Conservation (phyloP, 345 rosid genomes). For the Pistacia vera region DNA sequence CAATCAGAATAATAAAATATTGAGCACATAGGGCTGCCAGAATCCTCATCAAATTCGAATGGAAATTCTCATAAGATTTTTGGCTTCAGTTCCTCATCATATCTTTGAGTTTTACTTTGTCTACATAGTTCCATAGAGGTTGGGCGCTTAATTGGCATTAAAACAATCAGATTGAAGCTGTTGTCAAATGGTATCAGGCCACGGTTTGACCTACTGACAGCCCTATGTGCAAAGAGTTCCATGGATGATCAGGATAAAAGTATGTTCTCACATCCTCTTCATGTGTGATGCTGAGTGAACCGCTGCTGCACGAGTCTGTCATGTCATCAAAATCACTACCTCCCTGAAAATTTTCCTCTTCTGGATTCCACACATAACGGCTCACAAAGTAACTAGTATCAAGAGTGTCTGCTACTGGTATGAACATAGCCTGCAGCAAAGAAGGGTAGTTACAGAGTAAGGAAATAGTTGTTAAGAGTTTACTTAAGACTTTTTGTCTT, state of each 20-base stretch:
- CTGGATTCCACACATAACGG: slow-evolving; percentile 89
- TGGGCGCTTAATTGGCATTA: neutral
- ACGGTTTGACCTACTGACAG: neutral
- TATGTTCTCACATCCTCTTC: slow-evolving; percentile 70
- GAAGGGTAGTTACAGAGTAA: slow-evolving; percentile 15
- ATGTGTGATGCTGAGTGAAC: slow-evolving; percentile 64
- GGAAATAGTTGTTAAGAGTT: neutral
- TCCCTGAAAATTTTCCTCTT: slow-evolving; percentile 76
- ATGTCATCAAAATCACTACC: slow-evolving; percentile 82
- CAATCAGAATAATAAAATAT: neutral
- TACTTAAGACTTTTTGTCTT: slow-evolving; percentile 71
- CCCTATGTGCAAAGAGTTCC: neutral
- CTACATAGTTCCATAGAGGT: neutral
- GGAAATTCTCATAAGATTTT: neutral
- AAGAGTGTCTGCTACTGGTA: slow-evolving; percentile 79
- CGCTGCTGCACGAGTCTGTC: slow-evolving; percentile 79
- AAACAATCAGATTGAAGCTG: neutral
- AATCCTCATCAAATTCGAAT: neutral
- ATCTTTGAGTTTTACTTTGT: slow-evolving; percentile 6
- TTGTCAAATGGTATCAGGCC: neutral
- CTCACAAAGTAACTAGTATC: slow-evolving; percentile 97
- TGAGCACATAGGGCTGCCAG: slow-evolving; percentile 3
- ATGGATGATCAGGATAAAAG: neutral
- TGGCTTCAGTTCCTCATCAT: neutral
- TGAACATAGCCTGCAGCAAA: slow-evolving; percentile 82